phyloP scores from a whole-genome alignment of 495 filamentous ascomycete species.

The Tuber magnatum region DNA sequence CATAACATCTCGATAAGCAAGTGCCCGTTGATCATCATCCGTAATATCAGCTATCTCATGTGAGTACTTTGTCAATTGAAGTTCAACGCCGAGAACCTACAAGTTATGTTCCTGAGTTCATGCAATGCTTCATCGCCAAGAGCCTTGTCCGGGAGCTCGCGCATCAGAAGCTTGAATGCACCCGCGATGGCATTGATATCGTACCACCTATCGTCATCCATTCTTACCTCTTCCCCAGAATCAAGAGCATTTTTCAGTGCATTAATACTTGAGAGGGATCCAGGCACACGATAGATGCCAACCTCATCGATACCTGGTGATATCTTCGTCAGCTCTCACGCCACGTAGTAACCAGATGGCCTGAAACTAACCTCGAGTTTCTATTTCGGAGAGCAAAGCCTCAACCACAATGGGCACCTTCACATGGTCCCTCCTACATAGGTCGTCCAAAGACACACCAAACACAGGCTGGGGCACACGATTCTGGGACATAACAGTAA shows the following conservation, averaged over 20 bases:
- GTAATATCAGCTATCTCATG: constrained; percentile 29
- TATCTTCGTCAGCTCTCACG: constrained; percentile 12
- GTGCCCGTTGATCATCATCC: constrained; percentile 38
- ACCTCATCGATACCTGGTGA: constrained; percentile 36
- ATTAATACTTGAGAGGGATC: constrained; percentile 41
- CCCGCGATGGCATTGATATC: constrained; percentile 43
- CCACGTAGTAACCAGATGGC: neutral
- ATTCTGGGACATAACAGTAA: constrained; percentile 36
- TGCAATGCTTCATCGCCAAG: constrained; percentile 32
- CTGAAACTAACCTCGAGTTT: constrained; percentile 34
- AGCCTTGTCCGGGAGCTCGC: constrained; percentile 40
- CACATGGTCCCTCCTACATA: constrained; percentile 40
- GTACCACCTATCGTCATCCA: constrained; percentile 43
- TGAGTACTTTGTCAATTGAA: constrained; percentile 17
- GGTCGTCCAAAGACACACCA: constrained; percentile 39
- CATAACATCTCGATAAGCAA: constrained; percentile 38
- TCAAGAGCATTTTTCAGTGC: constrained; percentile 40
- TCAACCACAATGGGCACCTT: constrained; percentile 42
- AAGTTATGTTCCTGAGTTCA: constrained; percentile 37
- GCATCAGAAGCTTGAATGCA: constrained; percentile 42
- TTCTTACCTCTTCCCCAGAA: constrained; percentile 39
- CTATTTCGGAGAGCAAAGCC: constrained; percentile 39
- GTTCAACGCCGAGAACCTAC: constrained; percentile 12
- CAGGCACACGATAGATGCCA: constrained; percentile 42
- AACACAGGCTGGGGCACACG: constrained; percentile 40